Percentiles rank a stretch among this genome's conserved stretches.
These are phyloP conservation scores for Malassezia obtusa DNA, from an alignment of 1,284 basidiomycete genomes.

Conservation along the genomic window DNA sequence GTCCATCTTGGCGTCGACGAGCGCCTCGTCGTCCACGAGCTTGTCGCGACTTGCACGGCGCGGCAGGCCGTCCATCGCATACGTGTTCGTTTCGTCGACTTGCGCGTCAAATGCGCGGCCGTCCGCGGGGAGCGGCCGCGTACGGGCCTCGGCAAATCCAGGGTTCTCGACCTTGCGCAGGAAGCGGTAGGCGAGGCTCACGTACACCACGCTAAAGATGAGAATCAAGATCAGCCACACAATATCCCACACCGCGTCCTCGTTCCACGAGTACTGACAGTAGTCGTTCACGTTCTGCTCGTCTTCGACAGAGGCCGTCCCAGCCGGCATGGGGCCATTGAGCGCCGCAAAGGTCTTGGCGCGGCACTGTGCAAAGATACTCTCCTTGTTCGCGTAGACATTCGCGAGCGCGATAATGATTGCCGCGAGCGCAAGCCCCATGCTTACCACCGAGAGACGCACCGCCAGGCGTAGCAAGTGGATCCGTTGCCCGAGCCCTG, in stretches of 20 bases:
- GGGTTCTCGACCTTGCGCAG: background rate
- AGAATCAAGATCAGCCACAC: slow-evolving; percentile 11
- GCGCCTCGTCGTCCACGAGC: background rate
- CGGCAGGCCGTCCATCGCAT: background rate
- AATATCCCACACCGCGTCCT: slow-evolving; percentile 8
- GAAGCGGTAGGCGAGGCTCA: background rate
- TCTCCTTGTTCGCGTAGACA: slow-evolving; percentile 1
- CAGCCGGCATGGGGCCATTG: background rate
- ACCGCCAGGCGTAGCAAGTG: background rate
- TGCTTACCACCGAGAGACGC: background rate
- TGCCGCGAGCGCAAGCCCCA: background rate
- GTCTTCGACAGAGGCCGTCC: background rate
- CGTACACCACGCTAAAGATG: slow-evolving; percentile 1
- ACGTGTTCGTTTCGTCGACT: background rate
- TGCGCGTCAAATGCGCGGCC: background rate
- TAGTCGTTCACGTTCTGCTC: background rate
- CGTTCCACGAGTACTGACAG: slow-evolving; percentile 4
- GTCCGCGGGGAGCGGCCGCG: background rate
- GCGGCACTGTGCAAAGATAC: background rate
- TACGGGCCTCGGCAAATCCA: background rate
- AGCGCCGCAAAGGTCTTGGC: background rate
- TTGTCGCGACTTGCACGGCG: background rate
- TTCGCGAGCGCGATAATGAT: background rate
- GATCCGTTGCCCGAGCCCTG: background rate
- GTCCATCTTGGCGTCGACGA: background rate